Evolutionary conservation across 2,329 filamentous ascomycete species (phyloP).

Genomic region (Fusarium euwallaceae): DNA sequence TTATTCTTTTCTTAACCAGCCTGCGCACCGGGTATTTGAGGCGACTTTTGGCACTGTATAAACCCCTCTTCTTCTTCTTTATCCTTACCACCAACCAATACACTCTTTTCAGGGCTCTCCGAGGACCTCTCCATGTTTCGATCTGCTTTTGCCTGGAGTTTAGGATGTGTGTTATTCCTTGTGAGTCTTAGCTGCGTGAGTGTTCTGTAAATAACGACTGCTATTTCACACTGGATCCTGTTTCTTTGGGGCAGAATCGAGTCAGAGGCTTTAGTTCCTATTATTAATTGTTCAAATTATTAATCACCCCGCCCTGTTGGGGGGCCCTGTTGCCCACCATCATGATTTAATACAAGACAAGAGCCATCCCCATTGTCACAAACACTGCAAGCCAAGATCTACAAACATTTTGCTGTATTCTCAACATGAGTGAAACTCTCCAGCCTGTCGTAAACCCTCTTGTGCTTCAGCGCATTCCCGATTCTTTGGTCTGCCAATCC

Average conservation of each 20-base stretch:
- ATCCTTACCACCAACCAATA: no score
- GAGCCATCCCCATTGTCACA: not conserved
- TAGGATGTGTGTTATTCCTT: not conserved
- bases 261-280: not conserved
- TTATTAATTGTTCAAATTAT: not conserved
- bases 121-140: no score
- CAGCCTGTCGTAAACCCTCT: not conserved
- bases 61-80: no score
- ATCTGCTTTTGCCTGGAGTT: not conserved
- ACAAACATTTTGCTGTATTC: not conserved
- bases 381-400: not conserved
- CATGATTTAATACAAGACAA: not conserved
- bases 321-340: not conserved
- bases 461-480: constrained; percentile 21
- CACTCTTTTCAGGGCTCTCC: no score
- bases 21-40: no score
- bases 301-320: not conserved
- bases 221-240: not conserved
- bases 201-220: not conserved
- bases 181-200: not conserved
- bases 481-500: constrained; percentile 24
- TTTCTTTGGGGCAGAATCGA: not conserved
- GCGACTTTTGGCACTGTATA: no score
- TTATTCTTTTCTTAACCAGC: no score
- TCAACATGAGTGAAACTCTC: not conserved